Evolutionary conservation across 192 early-diverging fungal species (phyloP).

Genomic region (Rhizophagus sp.): DNA sequence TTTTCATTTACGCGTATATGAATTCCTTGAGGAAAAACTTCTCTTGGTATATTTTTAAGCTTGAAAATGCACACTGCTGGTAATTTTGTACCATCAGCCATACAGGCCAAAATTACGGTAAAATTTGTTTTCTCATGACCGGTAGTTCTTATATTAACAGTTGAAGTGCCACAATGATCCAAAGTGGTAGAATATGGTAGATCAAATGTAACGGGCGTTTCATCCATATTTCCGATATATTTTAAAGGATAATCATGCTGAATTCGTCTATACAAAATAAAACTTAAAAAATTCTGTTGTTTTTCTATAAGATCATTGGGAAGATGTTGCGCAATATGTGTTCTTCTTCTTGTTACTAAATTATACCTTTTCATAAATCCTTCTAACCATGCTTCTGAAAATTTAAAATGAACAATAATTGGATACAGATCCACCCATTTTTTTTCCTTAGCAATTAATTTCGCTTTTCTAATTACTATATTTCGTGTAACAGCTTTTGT

Average conservation of each 20-base stretch:
- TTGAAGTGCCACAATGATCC: not conserved
- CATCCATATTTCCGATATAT: constrained; percentile 19
- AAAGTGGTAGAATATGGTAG: not conserved
- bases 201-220: constrained; percentile 9
- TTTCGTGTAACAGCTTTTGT: too few relatives aligned
- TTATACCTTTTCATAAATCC: too few relatives aligned
- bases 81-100: too few relatives aligned
- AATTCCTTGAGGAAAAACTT: not conserved
- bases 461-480: too few relatives aligned
- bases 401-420: too few relatives aligned
- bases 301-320: not conserved
- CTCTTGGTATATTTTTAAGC: not conserved
- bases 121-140: too few relatives aligned
- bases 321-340: not conserved
- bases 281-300: constrained; percentile 16
- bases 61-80: not conserved
- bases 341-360: too few relatives aligned
- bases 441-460: too few relatives aligned
- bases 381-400: too few relatives aligned
- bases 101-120: too few relatives aligned
- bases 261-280: constrained; percentile 8
- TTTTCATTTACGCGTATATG: not conserved
- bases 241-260: constrained; percentile 12
- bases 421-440: too few relatives aligned
- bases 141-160: too few relatives aligned